Evolutionary conservation across 2,329 filamentous ascomycete species (phyloP).

Genomic region (Cladosporium sp.): DNA sequence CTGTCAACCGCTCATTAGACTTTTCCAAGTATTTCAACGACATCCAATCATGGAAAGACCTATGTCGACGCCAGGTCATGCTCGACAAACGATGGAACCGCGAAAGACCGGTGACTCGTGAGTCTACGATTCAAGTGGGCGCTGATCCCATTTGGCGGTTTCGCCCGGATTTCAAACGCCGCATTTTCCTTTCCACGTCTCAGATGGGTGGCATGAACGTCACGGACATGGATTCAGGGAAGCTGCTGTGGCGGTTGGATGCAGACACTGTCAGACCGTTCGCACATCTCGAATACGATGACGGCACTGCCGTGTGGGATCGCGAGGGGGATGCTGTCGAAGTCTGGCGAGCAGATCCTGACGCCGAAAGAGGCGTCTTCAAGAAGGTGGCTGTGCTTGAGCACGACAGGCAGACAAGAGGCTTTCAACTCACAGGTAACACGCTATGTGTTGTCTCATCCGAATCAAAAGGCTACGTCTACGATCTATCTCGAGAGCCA

Average conservation of each 20-base stretch:
- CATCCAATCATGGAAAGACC: conserved; percentile 40
- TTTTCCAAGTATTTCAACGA: conserved; percentile 35
- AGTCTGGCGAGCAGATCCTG: conserved; percentile 39
- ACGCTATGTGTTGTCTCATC: conserved; percentile 45
- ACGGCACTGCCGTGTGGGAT: conserved; percentile 45
- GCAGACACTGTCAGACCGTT: conserved; percentile 35
- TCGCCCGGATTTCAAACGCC: conserved; percentile 43
- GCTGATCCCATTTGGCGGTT: conserved; percentile 44
- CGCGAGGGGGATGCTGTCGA: conserved; percentile 42
- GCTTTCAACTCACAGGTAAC: conserved; percentile 42
- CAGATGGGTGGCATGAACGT: conserved; percentile 44
- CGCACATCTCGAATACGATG: conserved; percentile 46
- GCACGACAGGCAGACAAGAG: conserved; percentile 42
- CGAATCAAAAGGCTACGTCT: conserved; percentile 43
- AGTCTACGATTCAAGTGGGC: conserved; percentile 39
- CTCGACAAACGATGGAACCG: conserved; percentile 38
- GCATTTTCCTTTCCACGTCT: conserved; percentile 43
- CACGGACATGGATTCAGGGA: conserved; percentile 44
- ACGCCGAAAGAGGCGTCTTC: conserved; percentile 35
- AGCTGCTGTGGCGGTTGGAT: conserved; percentile 35
- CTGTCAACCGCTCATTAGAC: conserved; percentile 21
- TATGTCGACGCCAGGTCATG: conserved; percentile 40
- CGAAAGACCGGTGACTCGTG: conserved; percentile 32
- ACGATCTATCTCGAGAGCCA: conserved; percentile 37
- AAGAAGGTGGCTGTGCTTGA: conserved; percentile 37